A percentile compares a stretch with the other conserved stretches of the same genome.
Conservation (phyloP, 75 land plant species). For the Cryptomeria japonica region DNA sequence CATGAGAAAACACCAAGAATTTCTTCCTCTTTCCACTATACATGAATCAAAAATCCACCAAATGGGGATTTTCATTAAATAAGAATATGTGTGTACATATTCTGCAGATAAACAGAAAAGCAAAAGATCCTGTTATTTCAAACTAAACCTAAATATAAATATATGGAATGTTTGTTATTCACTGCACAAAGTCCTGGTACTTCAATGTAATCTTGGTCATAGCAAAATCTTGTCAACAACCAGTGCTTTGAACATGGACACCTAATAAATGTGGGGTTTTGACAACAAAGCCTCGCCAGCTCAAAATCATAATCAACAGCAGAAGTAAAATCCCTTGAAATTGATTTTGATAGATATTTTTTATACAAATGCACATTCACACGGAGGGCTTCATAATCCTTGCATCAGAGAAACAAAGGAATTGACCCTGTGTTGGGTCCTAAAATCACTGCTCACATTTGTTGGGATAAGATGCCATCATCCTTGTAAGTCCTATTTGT, state of each 20-base stretch:
- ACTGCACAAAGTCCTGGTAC: not conserved
- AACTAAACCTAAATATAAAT: not conserved
- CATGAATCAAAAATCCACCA: not conserved
- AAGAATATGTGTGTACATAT: not conserved
- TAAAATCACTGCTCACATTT: too few species aligned
- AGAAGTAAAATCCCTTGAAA: not conserved
- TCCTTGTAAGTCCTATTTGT: too few species aligned
- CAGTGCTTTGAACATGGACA: not conserved
- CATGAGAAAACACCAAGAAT: not conserved
- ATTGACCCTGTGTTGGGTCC: too few species aligned
- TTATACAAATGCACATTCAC: not conserved
- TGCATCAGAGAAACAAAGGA: too few species aligned
- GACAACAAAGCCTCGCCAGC: not conserved
- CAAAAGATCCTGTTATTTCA: not conserved
- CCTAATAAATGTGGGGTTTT: not conserved
- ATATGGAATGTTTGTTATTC: not conserved
- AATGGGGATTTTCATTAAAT: not conserved
- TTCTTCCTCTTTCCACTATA: not conserved
- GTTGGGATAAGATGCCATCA: too few species aligned
- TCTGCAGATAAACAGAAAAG: not conserved
- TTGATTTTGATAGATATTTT: not conserved
- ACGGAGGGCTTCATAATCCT: not conserved
- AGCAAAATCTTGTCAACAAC: not conserved
- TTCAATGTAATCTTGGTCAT: not conserved
- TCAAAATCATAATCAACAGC: not conserved